phyloP scores from a whole-genome alignment of 305 asterid species.

The Solanum chacoense region DNA sequence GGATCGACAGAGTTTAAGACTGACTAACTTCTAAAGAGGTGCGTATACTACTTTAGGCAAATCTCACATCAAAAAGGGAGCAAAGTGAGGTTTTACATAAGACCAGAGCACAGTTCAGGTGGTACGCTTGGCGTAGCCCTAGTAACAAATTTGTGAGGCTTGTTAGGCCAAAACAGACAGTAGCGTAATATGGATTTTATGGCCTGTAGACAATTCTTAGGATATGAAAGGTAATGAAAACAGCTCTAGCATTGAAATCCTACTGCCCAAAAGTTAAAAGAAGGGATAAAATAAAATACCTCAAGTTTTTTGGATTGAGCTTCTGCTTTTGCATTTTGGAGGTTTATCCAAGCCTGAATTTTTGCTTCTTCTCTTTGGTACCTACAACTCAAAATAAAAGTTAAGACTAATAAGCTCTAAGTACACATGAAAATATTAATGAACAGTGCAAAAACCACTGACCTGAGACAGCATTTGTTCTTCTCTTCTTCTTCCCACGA shows the following conservation, averaged over 20 bases:
- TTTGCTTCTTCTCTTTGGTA: constrained; percentile 93
- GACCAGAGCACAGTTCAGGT: neutral
- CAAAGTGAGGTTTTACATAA: neutral
- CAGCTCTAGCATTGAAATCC: neutral
- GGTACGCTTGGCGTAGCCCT: neutral
- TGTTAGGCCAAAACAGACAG: neutral
- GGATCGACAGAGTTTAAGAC: neutral
- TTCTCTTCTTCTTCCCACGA: constrained; percentile 82
- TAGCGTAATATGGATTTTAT: neutral
- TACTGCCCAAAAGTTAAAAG: neutral
- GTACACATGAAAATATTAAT: neutral
- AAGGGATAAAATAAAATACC: constrained; percentile 25
- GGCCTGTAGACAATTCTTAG: neutral
- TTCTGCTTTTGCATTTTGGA: constrained; percentile 88
- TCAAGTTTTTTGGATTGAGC: constrained; percentile 95
- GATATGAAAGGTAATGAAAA: neutral
- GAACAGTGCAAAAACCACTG: neutral
- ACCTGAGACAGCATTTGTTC: constrained; percentile 76
- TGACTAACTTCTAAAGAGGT: neutral
- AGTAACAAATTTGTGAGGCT: neutral
- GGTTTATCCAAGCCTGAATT: constrained; percentile 96
- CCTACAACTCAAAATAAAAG: constrained; percentile 22
- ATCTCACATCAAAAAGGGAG: neutral
- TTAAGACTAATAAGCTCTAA: neutral
- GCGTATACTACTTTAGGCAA: neutral